Base-by-base conservation (phyloP, 2,329 filamentous ascomycete genomes). In the Pseudophaeomoniella oleicola region DNA sequence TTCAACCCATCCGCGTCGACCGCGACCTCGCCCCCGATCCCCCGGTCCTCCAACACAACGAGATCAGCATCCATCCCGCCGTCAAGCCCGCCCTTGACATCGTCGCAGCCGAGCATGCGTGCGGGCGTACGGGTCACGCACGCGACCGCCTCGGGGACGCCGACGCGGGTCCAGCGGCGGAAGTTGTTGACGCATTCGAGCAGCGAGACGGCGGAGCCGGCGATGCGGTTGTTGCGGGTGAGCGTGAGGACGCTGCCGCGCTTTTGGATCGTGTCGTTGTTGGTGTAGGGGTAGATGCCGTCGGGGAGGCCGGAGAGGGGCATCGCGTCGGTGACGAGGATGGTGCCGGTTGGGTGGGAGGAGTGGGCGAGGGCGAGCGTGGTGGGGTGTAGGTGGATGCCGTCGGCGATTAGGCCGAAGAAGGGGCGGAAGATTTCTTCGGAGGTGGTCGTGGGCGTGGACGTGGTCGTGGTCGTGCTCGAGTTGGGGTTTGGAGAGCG, bases 311-410 rank as follows among this genome's bases (percentile, higher is more conserved):
- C 87, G 14, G 83, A 78, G 12, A 93, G 69, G 46, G 83, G 78
- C 84, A 93, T 93, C 4, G 86, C 86, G 56, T 94, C 87, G 0
- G 87, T 94, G 32, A 94, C 86, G 4, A 94, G 72, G 41, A 94
- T 81, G 50, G 90, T 78, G 1, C 87, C 87, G 3, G 78, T 71
- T 0, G 84, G 85, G 51, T 94, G 83, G 1, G 85, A 78, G 46
- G 83, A 83, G 63, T 79, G 92, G 2, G 87, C 86, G 41, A 94
- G 88, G 56, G 86, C 87, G 58, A 94, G 75, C 0, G 81, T 83
- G 1, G 84, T 87, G 0, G 85, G 82, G 48, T 94, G 86, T 19
- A 94, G 65, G 54, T 94, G 87, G 43, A 92, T 85, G 14, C 87
- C 87, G 52, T 94, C 87, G 3, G 83, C 75, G 42, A 94, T 94